Conservation (phyloP, 2,329 filamentous ascomycete species). For the Trichoderma sp. region DNA sequence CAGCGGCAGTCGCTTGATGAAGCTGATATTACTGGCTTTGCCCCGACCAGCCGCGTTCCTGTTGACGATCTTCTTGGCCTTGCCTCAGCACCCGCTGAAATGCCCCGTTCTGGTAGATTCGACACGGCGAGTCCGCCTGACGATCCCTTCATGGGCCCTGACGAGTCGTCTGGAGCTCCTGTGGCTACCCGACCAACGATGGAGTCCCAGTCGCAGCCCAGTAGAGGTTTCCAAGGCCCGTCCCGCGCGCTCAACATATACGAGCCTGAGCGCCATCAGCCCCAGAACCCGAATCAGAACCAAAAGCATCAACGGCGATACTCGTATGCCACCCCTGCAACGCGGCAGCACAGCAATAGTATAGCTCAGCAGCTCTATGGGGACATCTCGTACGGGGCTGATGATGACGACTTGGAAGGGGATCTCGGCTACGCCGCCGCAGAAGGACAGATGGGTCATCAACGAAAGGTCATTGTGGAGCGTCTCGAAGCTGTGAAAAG, state of each 20-base stretch:
- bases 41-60: slow-evolving; percentile 34
- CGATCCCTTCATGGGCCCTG: slow-evolving; percentile 44
- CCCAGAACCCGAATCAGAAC: not conserved
- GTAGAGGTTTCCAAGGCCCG: slow-evolving; percentile 45
- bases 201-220: slow-evolving; percentile 22
- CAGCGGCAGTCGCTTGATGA: slow-evolving; percentile 63
- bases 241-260: slow-evolving; percentile 46
- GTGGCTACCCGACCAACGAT: not conserved
- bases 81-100: slow-evolving; percentile 60
- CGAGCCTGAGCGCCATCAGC: slow-evolving; percentile 45
- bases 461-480: slow-evolving; percentile 95
- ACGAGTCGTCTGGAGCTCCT: slow-evolving; percentile 32
- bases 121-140: slow-evolving; percentile 58
- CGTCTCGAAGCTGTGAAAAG: slow-evolving; percentile 93
- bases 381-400: slow-evolving; percentile 40
- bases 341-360: slow-evolving; percentile 50
- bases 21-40: slow-evolving; percentile 74
- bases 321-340: slow-evolving; percentile 53
- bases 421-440: slow-evolving; percentile 94
- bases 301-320: slow-evolving; percentile 53
- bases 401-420: slow-evolving; percentile 80
- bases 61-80: slow-evolving; percentile 71
- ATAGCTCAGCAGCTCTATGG: slow-evolving; percentile 57
- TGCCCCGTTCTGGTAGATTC: slow-evolving; percentile 76
- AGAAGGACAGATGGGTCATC: slow-evolving; percentile 87